Percentiles rank a stretch among this genome's conserved stretches.
Conservation (phyloP, 371 early-diverging fungal genomes). For the Mucor piriformis region DNA sequence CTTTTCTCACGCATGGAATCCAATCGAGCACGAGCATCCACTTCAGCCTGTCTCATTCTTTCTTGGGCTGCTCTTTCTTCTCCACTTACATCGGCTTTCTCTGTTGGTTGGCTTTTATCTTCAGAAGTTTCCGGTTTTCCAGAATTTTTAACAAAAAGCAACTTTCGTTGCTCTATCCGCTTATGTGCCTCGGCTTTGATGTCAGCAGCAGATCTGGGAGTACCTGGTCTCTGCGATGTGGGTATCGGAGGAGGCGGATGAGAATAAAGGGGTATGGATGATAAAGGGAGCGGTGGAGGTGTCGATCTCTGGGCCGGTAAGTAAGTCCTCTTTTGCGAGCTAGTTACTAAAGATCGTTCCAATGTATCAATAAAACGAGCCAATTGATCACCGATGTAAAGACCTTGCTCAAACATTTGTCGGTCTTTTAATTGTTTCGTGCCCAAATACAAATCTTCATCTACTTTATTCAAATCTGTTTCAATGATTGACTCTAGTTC, state of each 20-base stretch:
- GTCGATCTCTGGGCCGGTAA: not conserved
- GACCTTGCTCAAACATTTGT: slow-evolving; percentile 54
- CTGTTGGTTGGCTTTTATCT: not conserved
- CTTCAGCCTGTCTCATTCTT: slow-evolving; percentile 43
- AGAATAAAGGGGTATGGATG: not conserved
- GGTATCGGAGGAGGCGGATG: slow-evolving; percentile 38
- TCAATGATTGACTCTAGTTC: slow-evolving; percentile 17
- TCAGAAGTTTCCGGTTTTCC: not conserved
- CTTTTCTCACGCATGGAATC: slow-evolving; percentile 35
- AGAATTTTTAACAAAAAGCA: slow-evolving; percentile 25
- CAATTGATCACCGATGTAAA: slow-evolving; percentile 38
- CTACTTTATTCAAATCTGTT: slow-evolving; percentile 19
- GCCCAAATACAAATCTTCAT: slow-evolving; percentile 16
- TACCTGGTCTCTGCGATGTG: slow-evolving; percentile 41
- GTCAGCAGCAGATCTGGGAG: slow-evolving; percentile 46
- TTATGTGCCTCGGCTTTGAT: slow-evolving; percentile 51
- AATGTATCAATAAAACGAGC: slow-evolving; percentile 43
- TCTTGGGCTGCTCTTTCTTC: slow-evolving; percentile 47
- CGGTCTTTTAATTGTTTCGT: slow-evolving; percentile 25
- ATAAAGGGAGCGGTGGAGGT: slow-evolving; percentile 11
- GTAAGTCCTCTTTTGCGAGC: not conserved
- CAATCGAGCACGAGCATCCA: slow-evolving; percentile 36
- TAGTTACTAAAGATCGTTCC: slow-evolving; percentile 1
- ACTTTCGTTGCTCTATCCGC: slow-evolving; percentile 38
- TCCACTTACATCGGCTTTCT: slow-evolving; percentile 14